A percentile compares a stretch with the other conserved stretches of the same genome.
Conservation (phyloP, 2,329 filamentous ascomycete species). For the Ophiostoma quercus region DNA sequence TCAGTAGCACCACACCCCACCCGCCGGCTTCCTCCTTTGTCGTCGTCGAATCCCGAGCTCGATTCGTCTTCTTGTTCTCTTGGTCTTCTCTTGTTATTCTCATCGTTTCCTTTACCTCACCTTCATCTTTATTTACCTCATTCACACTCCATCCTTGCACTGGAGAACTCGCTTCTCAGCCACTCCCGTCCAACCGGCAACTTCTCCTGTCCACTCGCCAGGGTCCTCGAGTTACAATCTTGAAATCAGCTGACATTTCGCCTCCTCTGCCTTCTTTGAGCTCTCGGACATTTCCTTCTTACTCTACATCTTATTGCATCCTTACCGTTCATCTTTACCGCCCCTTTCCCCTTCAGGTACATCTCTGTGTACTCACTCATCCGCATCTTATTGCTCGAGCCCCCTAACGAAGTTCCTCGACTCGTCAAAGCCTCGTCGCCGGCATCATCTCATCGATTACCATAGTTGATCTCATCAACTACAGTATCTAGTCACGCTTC, state of each 20-base stretch:
- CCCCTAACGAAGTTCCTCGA: background rate
- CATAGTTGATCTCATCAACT: background rate
- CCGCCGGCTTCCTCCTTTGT: conserved; percentile 6
- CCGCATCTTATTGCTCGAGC: background rate
- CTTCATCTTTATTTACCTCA: background rate
- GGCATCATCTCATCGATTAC: background rate
- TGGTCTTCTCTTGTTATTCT: background rate
- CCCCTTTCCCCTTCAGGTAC: conserved; percentile 9
- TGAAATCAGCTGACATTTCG: background rate
- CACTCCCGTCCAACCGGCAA: conserved; percentile 15
- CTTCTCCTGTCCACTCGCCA: conserved; percentile 2
- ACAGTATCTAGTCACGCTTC: background rate
- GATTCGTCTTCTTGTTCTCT: background rate
- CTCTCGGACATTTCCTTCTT: conserved; percentile 1
- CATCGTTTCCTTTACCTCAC: background rate
- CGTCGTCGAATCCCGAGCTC: background rate
- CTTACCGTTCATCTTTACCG: conserved; percentile 9
- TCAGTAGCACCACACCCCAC: conserved; percentile 13
- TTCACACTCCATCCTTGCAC: background rate
- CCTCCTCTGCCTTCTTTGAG: background rate
- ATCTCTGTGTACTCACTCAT: background rate
- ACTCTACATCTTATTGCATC: background rate
- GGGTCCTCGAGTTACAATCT: conserved; percentile 1
- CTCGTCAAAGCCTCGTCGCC: background rate
- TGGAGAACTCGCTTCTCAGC: conserved; percentile 5